Conservation (phyloP, 1,284 basidiomycete species). For the Meira miltonrushii region DNA sequence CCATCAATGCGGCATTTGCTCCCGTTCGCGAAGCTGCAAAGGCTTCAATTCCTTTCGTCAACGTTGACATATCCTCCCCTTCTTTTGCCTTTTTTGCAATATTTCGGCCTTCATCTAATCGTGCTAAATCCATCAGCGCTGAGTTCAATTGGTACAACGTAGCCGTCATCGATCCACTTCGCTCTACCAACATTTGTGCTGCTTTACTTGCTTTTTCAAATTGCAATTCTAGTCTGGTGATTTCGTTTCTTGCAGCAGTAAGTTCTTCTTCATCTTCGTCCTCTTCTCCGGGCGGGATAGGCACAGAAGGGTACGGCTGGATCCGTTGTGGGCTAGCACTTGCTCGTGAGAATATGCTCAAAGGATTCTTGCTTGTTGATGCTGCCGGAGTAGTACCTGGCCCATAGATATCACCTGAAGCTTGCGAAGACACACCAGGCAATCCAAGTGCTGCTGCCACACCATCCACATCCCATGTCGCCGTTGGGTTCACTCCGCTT, state of each 20-base stretch:
- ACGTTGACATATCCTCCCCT: neutral
- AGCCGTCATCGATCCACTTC: conserved; percentile 1
- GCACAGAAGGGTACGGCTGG: neutral
- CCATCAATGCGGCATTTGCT: neutral
- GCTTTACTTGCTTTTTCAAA: conserved; percentile 7
- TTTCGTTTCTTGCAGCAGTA: conserved; percentile 9
- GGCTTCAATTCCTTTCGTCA: neutral
- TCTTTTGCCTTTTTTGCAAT: neutral
- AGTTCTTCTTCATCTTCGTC: conserved; percentile 12
- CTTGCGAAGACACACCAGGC: neutral
- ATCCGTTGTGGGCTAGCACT: conserved; percentile 6
- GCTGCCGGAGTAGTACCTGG: neutral
- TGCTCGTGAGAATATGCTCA: neutral
- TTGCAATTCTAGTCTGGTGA: conserved; percentile 12
- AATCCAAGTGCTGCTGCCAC: conserved; percentile 11
- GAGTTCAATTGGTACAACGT: neutral
- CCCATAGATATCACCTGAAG: neutral
- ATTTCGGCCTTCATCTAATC: neutral
- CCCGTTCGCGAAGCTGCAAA: conserved; percentile 1
- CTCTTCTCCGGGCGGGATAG: conserved; percentile 5
- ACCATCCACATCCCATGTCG: conserved; percentile 10
- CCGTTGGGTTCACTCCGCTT: neutral
- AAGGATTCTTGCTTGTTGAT: neutral
- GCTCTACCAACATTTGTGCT: neutral
- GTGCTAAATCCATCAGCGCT: neutral